phyloP scores from a whole-genome alignment of 1,139 yeast genomes.

The Diutina mesorugosa region DNA sequence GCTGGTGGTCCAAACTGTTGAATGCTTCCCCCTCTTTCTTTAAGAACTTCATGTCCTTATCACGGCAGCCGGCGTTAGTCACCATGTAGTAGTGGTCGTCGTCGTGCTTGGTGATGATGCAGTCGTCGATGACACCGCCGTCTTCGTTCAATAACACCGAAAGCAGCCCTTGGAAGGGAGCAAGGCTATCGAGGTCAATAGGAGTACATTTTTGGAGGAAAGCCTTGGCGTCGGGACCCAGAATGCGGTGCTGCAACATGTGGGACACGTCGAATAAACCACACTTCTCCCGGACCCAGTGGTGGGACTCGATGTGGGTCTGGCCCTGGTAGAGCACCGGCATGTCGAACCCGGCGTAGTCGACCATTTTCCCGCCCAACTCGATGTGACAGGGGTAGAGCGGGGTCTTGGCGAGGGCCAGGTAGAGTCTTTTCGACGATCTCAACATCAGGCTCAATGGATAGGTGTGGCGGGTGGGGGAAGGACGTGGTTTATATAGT shows the following conservation, averaged over 20 bases:
- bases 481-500: neutral
- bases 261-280: constrained; percentile 95
- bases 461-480: neutral
- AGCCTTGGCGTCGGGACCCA: constrained; percentile 55
- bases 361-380: constrained; percentile 83
- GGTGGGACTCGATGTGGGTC: constrained; percentile 83
- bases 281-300: constrained; percentile 81
- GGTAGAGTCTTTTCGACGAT: neutral
- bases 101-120: constrained; percentile 75
- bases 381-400: constrained; percentile 67
- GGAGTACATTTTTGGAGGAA: constrained; percentile 78
- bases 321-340: constrained; percentile 80
- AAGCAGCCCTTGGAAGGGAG: constrained; percentile 52
- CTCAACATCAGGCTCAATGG: neutral
- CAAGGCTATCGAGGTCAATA: constrained; percentile 51
- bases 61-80: constrained; percentile 95
- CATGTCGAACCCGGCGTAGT: constrained; percentile 91
- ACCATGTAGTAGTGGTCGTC: constrained; percentile 77
- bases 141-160: constrained; percentile 63
- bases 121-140: constrained; percentile 88
- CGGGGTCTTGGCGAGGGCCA: constrained; percentile 38
- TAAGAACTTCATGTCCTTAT: constrained; percentile 60
- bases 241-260: constrained; percentile 80
- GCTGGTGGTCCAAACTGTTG: constrained; percentile 40
- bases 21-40: constrained; percentile 33